Evolutionary conservation across 2,329 filamentous ascomycete species (phyloP), one percentile per base, ranked within the genome.

Genomic region (Daldinia sp.): DNA sequence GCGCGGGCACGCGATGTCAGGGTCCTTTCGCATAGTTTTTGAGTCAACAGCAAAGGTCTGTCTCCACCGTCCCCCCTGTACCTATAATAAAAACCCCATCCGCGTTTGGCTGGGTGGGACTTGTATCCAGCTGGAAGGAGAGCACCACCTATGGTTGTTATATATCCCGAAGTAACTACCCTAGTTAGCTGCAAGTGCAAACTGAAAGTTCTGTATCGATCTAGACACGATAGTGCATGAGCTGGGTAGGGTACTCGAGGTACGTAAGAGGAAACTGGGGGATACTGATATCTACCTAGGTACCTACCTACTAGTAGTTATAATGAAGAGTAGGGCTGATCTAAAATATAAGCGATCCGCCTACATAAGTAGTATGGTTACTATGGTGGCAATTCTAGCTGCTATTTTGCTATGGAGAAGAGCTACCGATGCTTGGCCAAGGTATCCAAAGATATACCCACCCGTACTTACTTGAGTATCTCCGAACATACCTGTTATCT

Each of bases 41-140:
- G 26, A 50, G 46, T 50, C 46, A n/a, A 51, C 46, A 15, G 46
- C 15, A 30, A n/a, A 15, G n/a, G 15, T 18, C 18, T 18, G 46
- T 51, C 46, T 51, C 46, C 46, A 51, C 46, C 7, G 4, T 30
- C 26, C 26, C 46, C 46, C 46, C 15, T 51, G 46, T 51, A 18
- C 13, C 9, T 30, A 33, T 30, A 33, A 51, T 18, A 3, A 18
- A n/a, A 51, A 28, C 28, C 46, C 20, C 15, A 12, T 18, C 13
- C 44, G 23, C 20, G 44, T 46, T 26, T 46, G 13, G 44, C 20
- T 50, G 13, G 10, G 46, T 51, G 15, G 26, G 26, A 51, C 46
- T 50, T 51, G 46, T 10, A 30, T n/a, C 15, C 15, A 51, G 46
- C 26, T 51, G 15, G n/a, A 33, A 33, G 28, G 15, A 30, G 46